Percentiles rank a stretch among this genome's conserved stretches.
Conservation (phyloP, 2,329 filamentous ascomycete species). For the Talaromyces sp. region DNA sequence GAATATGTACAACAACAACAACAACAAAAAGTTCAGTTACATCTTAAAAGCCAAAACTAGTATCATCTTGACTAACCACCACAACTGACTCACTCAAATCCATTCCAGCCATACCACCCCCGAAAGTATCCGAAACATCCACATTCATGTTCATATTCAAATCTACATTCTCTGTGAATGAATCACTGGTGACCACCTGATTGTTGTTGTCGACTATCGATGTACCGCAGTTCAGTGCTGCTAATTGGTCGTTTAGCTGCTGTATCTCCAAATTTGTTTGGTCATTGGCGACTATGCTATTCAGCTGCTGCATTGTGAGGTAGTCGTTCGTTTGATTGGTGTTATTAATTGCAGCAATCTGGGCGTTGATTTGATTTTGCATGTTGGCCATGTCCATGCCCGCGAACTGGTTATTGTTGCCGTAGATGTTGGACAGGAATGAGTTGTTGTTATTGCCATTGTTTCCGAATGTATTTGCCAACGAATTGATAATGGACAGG, state of each 20-base stretch:
- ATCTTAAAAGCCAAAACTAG: not conserved
- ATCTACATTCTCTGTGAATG: not conserved
- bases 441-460: constrained; percentile 1
- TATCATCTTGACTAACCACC: not conserved
- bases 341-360: not conserved
- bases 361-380: not conserved
- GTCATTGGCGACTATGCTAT: not conserved
- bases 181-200: not conserved
- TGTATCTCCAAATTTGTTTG: constrained; percentile 4
- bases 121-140: not conserved
- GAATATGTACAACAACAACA: not conserved
- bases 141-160: constrained; percentile 4
- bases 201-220: not conserved
- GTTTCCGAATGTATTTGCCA: not conserved
- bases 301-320: not conserved
- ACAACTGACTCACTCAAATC: not conserved
- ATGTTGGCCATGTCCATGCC: not conserved
- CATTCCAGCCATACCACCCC: not conserved
- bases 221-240: not conserved
- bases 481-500: constrained; percentile 3
- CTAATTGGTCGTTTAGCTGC: constrained; percentile 6
- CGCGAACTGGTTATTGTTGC: constrained; percentile 5
- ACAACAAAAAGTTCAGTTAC: not conserved
- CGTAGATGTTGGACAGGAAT: not conserved
- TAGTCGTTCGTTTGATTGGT: not conserved